Percentiles rank a stretch among this genome's conserved stretches.
Evolutionary conservation across 2,329 filamentous ascomycete species (phyloP).

Genomic region (Grosmannia huntii): DNA sequence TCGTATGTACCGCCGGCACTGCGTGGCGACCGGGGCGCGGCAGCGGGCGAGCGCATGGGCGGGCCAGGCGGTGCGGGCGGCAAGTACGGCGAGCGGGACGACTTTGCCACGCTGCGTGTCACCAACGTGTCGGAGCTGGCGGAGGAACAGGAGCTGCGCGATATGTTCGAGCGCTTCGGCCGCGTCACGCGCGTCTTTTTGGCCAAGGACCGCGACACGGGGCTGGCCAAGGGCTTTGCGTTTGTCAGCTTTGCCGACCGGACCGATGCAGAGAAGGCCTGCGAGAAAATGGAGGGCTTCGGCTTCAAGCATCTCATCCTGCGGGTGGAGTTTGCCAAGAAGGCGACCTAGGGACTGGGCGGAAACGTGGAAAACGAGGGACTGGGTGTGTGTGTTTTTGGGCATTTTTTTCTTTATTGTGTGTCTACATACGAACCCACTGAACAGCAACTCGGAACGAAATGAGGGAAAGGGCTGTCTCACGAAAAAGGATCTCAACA

Average conservation of each 20-base stretch:
- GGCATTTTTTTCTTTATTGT: background rate
- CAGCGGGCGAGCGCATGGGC: constrained; percentile 52
- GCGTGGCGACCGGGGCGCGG: constrained; percentile 60
- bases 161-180: constrained; percentile 96
- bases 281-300: constrained; percentile 94
- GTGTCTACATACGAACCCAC: background rate
- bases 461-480: background rate
- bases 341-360: constrained; percentile 18
- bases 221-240: constrained; percentile 93
- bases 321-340: constrained; percentile 79
- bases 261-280: constrained; percentile 78
- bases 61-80: constrained; percentile 33
- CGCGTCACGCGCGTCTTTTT: constrained; percentile 95
- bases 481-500: background rate
- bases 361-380: background rate
- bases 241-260: constrained; percentile 96
- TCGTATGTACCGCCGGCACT: constrained; percentile 93
- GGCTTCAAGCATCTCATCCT: constrained; percentile 82
- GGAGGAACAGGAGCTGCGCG: constrained; percentile 86
- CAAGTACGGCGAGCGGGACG: constrained; percentile 89
- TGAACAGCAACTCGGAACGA: background rate
- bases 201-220: constrained; percentile 94
- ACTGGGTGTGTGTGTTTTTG: background rate
- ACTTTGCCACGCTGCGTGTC: constrained; percentile 88
- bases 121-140: constrained; percentile 98